These are phyloP conservation scores for Cynanchum wilfordii DNA, from an alignment of 257 asterid genomes.

Conservation along the genomic window DNA sequence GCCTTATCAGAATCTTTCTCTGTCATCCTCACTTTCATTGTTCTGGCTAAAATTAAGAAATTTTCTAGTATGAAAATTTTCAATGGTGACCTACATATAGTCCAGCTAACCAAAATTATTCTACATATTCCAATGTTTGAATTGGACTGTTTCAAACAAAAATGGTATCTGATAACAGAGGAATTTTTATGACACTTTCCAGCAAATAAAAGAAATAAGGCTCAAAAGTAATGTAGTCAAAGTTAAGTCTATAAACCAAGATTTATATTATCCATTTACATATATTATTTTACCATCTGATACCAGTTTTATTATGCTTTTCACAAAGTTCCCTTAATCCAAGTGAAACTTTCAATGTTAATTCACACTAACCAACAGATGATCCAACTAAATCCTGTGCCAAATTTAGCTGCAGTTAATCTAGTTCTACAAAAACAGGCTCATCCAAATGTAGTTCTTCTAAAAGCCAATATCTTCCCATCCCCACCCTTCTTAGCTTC, in stretches of 20 bases:
- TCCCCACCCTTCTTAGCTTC: not conserved
- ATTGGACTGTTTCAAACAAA: not conserved
- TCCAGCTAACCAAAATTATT: not conserved
- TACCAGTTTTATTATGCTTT: not conserved
- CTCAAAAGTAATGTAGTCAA: not conserved
- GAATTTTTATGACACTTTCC: no score
- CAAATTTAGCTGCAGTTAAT: not conserved
- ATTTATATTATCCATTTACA: not conserved
- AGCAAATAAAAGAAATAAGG: not conserved
- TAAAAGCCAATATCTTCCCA: not conserved
- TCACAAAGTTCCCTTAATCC: not conserved
- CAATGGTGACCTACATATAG: no score
- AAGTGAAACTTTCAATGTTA: not conserved
- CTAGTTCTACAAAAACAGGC: not conserved
- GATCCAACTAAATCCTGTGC: not conserved
- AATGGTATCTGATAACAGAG: no score
- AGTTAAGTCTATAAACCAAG: not conserved
- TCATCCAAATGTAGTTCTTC: not conserved
- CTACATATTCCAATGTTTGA: not conserved
- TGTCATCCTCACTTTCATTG: constrained; percentile 64
- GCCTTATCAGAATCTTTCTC: constrained; percentile 57
- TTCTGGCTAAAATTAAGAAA: constrained; percentile 28
- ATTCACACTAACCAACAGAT: not conserved
- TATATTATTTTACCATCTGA: not conserved
- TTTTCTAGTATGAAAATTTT: not conserved